A percentile compares a stretch with the other conserved stretches of the same genome.
phyloP scores from a whole-genome alignment of 306 rosid genomes.

The Macrotyloma uniflorum region DNA sequence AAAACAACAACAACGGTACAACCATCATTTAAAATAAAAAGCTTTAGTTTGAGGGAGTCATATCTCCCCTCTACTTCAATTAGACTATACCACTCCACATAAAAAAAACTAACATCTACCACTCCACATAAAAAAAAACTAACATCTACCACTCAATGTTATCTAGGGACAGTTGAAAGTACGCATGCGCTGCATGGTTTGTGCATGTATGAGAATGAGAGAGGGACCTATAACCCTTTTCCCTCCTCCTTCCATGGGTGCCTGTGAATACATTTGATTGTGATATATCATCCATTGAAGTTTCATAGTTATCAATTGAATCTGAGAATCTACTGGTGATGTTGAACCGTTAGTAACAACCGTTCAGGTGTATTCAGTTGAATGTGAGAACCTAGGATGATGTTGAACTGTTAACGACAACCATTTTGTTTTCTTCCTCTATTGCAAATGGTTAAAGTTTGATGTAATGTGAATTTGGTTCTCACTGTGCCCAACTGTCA shows the following conservation, averaged over 20 bases:
- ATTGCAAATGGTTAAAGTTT: background rate
- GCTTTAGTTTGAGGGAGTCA: background rate
- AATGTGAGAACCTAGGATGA: constrained; percentile 1
- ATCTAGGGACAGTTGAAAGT: background rate
- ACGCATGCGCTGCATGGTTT: background rate
- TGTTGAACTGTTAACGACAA: background rate
- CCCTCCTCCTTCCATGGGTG: background rate
- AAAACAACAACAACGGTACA: background rate
- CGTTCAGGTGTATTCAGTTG: background rate
- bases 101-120: background rate
- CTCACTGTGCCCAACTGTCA: background rate
- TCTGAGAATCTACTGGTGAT: no score
- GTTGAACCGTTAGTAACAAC: no score
- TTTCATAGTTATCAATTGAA: background rate
- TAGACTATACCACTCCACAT: no score
- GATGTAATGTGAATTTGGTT: constrained; percentile 1
- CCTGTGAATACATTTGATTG: background rate
- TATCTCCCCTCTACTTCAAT: background rate
- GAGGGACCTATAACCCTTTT: background rate
- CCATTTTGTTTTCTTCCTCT: constrained; percentile 10
- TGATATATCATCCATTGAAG: background rate
- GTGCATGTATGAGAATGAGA: background rate
- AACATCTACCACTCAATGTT: background rate
- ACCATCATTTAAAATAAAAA: background rate
- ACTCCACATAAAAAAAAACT: background rate